Conservation (phyloP, 257 asterid genomes). For the Linderniella brevidens region DNA sequence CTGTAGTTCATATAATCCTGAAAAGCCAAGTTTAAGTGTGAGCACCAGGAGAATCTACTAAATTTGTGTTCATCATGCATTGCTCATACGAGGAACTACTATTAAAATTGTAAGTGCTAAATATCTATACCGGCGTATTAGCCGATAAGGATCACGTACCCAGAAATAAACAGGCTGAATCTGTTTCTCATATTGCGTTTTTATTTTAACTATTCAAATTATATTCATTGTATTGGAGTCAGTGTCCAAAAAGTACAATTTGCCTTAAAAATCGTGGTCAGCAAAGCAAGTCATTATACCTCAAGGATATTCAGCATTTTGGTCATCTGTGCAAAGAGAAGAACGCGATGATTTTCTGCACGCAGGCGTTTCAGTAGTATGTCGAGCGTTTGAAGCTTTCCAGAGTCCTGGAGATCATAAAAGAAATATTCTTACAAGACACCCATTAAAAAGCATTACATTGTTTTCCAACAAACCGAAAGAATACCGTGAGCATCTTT, state of each 20-base stretch:
- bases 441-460: conserved; percentile 6
- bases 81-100: too few species aligned
- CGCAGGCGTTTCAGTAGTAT: conserved; percentile 80
- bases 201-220: too few species aligned
- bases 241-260: background rate
- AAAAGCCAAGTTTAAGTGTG: conserved; percentile 2
- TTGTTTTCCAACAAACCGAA: conserved; percentile 4
- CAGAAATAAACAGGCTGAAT: too few species aligned
- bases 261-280: conserved; percentile 1
- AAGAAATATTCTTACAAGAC: conserved; percentile 7
- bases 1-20: conserved; percentile 93
- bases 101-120: too few species aligned
- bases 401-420: conserved; percentile 60
- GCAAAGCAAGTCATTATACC: conserved; percentile 26
- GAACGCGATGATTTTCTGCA: conserved; percentile 77
- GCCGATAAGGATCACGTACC: too few species aligned
- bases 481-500: conserved; percentile 78
- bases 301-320: conserved; percentile 90
- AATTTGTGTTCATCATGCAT: too few species aligned
- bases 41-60: background rate
- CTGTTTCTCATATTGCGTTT: too few species aligned
- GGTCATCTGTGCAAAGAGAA: conserved; percentile 96
- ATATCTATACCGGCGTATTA: too few species aligned
- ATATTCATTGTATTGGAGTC: background rate
- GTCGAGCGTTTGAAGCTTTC: conserved; percentile 95